Base-by-base conservation (phyloP, 148 eudicot genomes). In the Rhododendron ovatum region DNA sequence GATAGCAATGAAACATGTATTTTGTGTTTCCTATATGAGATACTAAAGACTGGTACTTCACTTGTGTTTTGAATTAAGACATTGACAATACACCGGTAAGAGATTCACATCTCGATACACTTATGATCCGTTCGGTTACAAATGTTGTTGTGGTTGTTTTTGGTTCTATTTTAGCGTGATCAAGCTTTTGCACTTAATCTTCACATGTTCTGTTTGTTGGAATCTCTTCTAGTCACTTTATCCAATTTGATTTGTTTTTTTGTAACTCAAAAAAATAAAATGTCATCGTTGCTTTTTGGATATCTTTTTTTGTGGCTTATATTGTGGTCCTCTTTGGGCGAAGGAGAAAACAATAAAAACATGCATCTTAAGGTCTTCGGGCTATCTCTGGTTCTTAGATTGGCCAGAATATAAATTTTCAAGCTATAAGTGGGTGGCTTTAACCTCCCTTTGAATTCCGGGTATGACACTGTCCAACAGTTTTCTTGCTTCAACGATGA, bases 61-160 rank as follows among this genome's bases (percentile, higher is more conserved):
- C 67, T 78, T 30, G 30, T 83, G 67, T 88, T 81, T 15, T 24
- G n/a, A 61, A 81, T 51, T 57, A 59, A 48, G 14, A 83, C 73
- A 81, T 57, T 85, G 24, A 71, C 3, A 51, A 48, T 82, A 10
- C 22, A 14, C 28, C 74, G 17, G 73, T 41, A 24, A 71, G 53
- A 45, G 33, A 24, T 83, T 63, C 55, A 12, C 28, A 28, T n/a
- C 10, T 67, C 10, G 24, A 18, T 45, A 45, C 74, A 26, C 69
- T 35, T 7, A 83, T 67, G 57, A 65, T 65, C 15, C 20, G 4
- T 30, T 30, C 10, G 20, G 20, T 73, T 30, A 14, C 7, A 18
- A 73, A 73, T 13, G 11, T 73, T 30, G 43, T 30, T 33, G 78
- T 73, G 78, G 78, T 73, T 30, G 35, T 30, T 30, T 28, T 73